Conservation (phyloP, 2,329 filamentous ascomycete genomes). For the Fusarium keratoplasticum region DNA sequence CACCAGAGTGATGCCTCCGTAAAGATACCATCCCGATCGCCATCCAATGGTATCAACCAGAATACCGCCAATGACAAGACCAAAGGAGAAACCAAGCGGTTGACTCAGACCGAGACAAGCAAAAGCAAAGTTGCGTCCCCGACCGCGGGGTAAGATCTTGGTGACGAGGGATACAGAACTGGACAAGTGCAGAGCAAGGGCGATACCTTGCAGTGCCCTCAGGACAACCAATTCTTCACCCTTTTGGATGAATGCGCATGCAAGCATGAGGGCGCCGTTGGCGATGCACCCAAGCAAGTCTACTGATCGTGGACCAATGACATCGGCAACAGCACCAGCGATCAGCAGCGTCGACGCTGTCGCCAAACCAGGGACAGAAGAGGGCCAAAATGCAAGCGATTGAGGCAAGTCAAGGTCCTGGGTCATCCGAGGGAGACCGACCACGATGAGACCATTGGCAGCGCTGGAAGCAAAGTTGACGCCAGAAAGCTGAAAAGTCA, state of each 20-base stretch:
- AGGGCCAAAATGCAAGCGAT: slow-evolving; percentile 54
- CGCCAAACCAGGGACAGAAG: slow-evolving; percentile 51
- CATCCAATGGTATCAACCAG: slow-evolving; percentile 60
- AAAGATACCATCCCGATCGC: slow-evolving; percentile 60
- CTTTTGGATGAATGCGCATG: slow-evolving; percentile 44
- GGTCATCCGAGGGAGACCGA: slow-evolving; percentile 56
- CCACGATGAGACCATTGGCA: slow-evolving; percentile 49
- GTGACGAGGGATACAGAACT: slow-evolving; percentile 52
- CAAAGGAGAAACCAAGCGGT: slow-evolving; percentile 62
- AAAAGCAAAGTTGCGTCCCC: slow-evolving; percentile 55
- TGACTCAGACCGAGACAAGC: slow-evolving; percentile 58
- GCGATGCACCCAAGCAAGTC: slow-evolving; percentile 50
- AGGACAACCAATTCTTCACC: slow-evolving; percentile 52
- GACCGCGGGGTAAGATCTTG: slow-evolving; percentile 45
- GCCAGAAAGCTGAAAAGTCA: slow-evolving; percentile 40
- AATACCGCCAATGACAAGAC: slow-evolving; percentile 62
- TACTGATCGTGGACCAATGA: slow-evolving; percentile 49
- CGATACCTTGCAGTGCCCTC: slow-evolving; percentile 55
- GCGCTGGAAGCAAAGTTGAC: slow-evolving; percentile 42
- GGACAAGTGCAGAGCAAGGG: slow-evolving; percentile 50
- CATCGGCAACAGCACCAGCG: slow-evolving; percentile 54
- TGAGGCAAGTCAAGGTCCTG: slow-evolving; percentile 48
- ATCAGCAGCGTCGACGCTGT: slow-evolving; percentile 53
- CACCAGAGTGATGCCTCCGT: slow-evolving; percentile 49
- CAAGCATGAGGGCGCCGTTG: slow-evolving; percentile 47